Percentiles rank a stretch among this genome's conserved stretches.
These are phyloP conservation scores for Oryza rufipogon DNA, from an alignment of 176 grass and related monocot genomes.

Conservation along the genomic window DNA sequence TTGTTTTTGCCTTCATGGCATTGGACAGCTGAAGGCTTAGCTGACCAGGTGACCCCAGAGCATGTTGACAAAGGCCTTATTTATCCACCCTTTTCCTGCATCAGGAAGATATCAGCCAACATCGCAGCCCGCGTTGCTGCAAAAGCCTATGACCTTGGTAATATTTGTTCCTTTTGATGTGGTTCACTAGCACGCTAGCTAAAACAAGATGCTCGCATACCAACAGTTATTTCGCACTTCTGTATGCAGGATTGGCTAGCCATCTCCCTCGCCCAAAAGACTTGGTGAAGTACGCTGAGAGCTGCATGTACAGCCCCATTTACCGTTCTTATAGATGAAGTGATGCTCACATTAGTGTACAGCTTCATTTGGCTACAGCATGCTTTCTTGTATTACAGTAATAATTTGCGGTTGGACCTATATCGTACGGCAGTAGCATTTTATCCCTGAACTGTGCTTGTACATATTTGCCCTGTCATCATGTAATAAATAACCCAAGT, in stretches of 20 bases:
- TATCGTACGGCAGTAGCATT: not conserved
- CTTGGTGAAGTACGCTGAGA: conserved; percentile 72
- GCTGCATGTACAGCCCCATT: conserved; percentile 89
- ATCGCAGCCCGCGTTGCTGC: conserved; percentile 66
- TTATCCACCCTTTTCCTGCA: conserved; percentile 81
- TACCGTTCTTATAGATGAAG: conserved; percentile 73
- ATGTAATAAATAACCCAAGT: not conserved
- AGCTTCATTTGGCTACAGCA: not conserved
- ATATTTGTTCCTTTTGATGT: not conserved
- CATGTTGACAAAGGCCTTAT: conserved; percentile 81
- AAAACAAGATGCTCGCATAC: not conserved
- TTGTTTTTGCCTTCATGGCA: conserved; percentile 1
- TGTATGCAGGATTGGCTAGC: conserved; percentile 71
- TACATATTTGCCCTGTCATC: not conserved
- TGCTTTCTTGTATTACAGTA: not conserved
- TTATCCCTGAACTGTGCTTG: not conserved
- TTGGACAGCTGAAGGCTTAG: conserved; percentile 75
- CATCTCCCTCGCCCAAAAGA: conserved; percentile 70
- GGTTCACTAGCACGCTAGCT: not conserved
- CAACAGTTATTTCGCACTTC: conserved; percentile 5
- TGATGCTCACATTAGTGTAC: not conserved
- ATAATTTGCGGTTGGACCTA: not conserved
- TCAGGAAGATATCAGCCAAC: conserved; percentile 88
- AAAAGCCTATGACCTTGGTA: conserved; percentile 91
- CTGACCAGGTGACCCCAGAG: conserved; percentile 67